These are phyloP conservation scores for Apophysomyces ossiformis DNA, from an alignment of 371 early-diverging fungal genomes.

Conservation along the genomic window DNA sequence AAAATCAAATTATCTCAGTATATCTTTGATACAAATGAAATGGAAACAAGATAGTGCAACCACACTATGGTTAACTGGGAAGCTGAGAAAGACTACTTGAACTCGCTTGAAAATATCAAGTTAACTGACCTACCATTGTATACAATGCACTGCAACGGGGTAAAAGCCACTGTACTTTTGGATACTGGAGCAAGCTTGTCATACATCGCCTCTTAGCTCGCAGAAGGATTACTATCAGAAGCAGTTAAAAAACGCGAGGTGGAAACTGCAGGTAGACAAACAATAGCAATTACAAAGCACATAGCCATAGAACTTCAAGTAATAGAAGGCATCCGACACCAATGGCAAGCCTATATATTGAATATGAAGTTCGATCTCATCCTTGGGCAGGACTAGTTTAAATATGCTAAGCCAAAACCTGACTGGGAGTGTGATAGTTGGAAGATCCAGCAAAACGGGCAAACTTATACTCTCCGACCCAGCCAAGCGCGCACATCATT, in stretches of 20 bases:
- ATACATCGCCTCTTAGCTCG: constrained; percentile 5
- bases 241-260: neutral
- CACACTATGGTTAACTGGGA: neutral
- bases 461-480: neutral
- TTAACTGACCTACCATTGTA: constrained; percentile 5
- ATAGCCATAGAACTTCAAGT: neutral
- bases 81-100: neutral
- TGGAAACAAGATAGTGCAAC: neutral
- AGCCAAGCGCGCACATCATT: neutral
- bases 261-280: constrained; percentile 13
- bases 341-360: constrained; percentile 13
- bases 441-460: constrained; percentile 3
- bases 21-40: neutral
- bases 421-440: constrained; percentile 14
- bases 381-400: constrained; percentile 17
- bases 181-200: constrained; percentile 9
- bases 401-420: constrained; percentile 2
- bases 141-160: constrained; percentile 8
- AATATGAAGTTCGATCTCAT: constrained; percentile 18
- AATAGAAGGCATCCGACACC: neutral
- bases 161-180: constrained; percentile 4
- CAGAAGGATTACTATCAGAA: neutral
- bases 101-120: neutral
- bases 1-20: neutral
- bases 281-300: neutral